Conservation (phyloP, 768 basidiomycete genomes). For the Suillus lakei region DNA sequence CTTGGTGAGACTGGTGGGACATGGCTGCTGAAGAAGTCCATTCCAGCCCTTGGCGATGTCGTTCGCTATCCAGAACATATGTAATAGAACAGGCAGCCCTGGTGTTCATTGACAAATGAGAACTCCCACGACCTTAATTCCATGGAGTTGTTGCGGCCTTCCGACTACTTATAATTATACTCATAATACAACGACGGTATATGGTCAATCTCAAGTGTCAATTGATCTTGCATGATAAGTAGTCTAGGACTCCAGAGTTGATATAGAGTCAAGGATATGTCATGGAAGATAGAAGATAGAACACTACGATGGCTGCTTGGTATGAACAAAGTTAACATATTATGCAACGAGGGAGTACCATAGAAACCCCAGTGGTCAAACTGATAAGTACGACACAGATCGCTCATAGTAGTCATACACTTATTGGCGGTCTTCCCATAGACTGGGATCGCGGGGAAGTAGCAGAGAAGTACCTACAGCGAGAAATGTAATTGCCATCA, state of each 20-base stretch:
- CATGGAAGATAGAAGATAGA: no score
- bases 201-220: no score
- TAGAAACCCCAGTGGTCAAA: no score
- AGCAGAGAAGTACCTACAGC: constrained; percentile 24
- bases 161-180: no score
- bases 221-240: no score
- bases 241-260: no score
- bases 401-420: background rate
- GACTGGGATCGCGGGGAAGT: constrained; percentile 25
- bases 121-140: background rate
- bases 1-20: constrained; percentile 12
- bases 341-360: no score
- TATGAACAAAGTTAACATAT: no score
- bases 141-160: no score
- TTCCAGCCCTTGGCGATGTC: background rate
- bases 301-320: no score
- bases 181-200: no score
- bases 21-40: background rate
- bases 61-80: background rate
- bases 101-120: background rate
- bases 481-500: constrained; percentile 21
- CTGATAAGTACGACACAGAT: background rate
- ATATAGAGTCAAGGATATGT: no score
- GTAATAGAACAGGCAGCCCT: background rate
- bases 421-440: background rate